These are phyloP conservation scores for Loxodes magnus DNA, from an alignment of 73 alveolate genomes.

Conservation along the genomic window DNA sequence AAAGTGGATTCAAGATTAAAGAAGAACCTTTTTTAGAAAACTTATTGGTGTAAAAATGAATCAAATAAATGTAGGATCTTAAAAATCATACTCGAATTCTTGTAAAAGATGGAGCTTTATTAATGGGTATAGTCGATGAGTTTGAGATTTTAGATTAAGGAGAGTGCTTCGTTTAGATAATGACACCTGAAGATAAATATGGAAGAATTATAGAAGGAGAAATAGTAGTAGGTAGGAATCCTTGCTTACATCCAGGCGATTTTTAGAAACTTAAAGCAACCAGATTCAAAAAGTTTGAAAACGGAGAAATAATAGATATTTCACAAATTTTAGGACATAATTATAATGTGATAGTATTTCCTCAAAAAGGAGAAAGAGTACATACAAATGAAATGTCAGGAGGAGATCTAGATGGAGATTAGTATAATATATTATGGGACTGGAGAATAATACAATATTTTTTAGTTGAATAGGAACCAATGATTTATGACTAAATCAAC, in stretches of 20 bases:
- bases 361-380: slow-evolving; percentile 75
- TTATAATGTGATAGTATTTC: slow-evolving; percentile 72
- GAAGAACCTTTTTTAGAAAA: too few relatives aligned
- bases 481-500: slow-evolving; percentile 32
- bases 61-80: slow-evolving; percentile 10
- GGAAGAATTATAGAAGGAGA: slow-evolving; percentile 61
- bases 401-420: slow-evolving; percentile 80
- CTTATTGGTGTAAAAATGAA: too few relatives aligned
- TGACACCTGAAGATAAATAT: slow-evolving; percentile 5
- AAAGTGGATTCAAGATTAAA: too few relatives aligned
- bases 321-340: slow-evolving; percentile 43
- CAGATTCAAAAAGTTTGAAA: too few relatives aligned
- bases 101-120: slow-evolving; percentile 24
- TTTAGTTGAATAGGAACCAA: slow-evolving; percentile 26
- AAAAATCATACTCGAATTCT: slow-evolving; percentile 29
- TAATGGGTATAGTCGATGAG: slow-evolving; percentile 92
- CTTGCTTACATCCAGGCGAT: slow-evolving; percentile 98
- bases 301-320: slow-evolving; percentile 26
- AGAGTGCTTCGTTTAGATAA: slow-evolving; percentile 63
- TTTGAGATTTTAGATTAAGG: slow-evolving; percentile 63
- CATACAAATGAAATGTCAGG: slow-evolving; percentile 73
- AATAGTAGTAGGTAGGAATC: slow-evolving; percentile 83
- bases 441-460: slow-evolving; percentile 41
- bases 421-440: slow-evolving; percentile 59
- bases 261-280: slow-evolving; percentile 74